Conservation (phyloP, 2,329 filamentous ascomycete species). For the Graphilbum fragrans region DNA sequence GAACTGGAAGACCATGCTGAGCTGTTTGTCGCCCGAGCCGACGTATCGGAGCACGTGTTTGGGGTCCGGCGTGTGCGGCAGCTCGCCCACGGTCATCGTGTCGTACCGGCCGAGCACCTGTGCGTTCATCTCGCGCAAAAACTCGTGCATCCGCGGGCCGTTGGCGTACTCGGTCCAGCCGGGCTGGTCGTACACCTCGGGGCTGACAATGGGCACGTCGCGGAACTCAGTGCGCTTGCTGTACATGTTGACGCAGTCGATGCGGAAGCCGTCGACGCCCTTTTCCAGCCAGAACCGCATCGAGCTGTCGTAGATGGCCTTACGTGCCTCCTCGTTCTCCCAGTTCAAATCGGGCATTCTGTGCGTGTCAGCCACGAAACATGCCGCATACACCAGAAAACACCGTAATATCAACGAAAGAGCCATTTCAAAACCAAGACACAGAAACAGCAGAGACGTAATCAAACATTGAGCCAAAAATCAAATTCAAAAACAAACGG, state of each 20-base stretch:
- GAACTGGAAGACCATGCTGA: slow-evolving; percentile 61
- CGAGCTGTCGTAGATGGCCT: slow-evolving; percentile 57
- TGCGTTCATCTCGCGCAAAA: slow-evolving; percentile 51
- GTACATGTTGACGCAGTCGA: slow-evolving; percentile 65
- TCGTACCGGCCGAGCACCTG: slow-evolving; percentile 46
- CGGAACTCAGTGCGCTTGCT: slow-evolving; percentile 45
- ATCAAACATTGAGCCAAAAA: no score
- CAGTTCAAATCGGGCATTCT: slow-evolving; percentile 79
- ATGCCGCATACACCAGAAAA: no score
- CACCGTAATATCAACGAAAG: no score
- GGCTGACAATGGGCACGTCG: slow-evolving; percentile 33
- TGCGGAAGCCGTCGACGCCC: slow-evolving; percentile 62
- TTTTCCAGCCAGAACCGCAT: slow-evolving; percentile 72
- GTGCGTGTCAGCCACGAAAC: background rate
- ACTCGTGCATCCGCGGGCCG: slow-evolving; percentile 58
- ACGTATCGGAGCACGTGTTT: slow-evolving; percentile 47
- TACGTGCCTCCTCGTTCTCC: slow-evolving; percentile 56
- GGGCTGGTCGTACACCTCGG: slow-evolving; percentile 37
- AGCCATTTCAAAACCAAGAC: no score
- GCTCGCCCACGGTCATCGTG: slow-evolving; percentile 60
- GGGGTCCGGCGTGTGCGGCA: slow-evolving; percentile 49
- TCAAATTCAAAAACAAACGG: background rate
- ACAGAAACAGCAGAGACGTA: background rate
- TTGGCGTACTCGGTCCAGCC: slow-evolving; percentile 50
- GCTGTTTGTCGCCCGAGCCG: slow-evolving; percentile 41